phyloP scores from a whole-genome alignment of 2,329 filamentous ascomycete species.

The Arthrobotrys pseudoclavata region DNA sequence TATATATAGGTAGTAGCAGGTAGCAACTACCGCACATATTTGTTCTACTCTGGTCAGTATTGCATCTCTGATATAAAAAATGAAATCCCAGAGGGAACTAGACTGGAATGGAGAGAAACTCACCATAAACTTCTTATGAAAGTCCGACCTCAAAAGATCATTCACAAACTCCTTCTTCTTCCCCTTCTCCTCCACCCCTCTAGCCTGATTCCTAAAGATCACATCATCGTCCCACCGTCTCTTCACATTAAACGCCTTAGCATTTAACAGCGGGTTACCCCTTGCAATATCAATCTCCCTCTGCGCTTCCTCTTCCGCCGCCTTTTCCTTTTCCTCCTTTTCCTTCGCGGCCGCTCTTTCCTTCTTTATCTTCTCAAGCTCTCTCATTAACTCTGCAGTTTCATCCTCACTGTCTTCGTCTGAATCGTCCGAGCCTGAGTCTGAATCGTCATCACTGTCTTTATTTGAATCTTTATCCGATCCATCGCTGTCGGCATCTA shows the following conservation, averaged over 20 bases:
- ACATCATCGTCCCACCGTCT: constrained; percentile 97
- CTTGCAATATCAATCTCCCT: constrained; percentile 89
- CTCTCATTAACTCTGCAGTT: constrained; percentile 88
- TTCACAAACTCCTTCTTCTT: constrained; percentile 91
- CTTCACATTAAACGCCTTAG: constrained; percentile 85
- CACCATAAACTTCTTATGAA: constrained; percentile 97
- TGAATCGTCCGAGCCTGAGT: constrained; percentile 66
- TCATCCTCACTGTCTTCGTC: constrained; percentile 82
- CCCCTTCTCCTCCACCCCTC: constrained; percentile 90
- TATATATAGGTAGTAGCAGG: background rate
- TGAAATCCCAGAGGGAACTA: background rate
- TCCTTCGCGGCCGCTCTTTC: constrained; percentile 86
- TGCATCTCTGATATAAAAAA: background rate
- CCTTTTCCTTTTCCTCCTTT: constrained; percentile 82
- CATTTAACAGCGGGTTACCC: constrained; percentile 91
- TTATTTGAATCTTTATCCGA: constrained; percentile 66
- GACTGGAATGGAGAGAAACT: constrained; percentile 62
- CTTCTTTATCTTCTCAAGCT: constrained; percentile 92
- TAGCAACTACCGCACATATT: constrained; percentile 68
- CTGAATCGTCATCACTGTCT: constrained; percentile 68
- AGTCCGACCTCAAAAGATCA: constrained; percentile 76
- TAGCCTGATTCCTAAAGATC: constrained; percentile 98
- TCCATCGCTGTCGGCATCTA: constrained; percentile 84
- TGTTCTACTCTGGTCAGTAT: constrained; percentile 65
- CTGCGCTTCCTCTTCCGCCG: constrained; percentile 84